Base-by-base conservation (phyloP, 2,329 filamentous ascomycete species). In the Coniochaeta hoffmannii region DNA sequence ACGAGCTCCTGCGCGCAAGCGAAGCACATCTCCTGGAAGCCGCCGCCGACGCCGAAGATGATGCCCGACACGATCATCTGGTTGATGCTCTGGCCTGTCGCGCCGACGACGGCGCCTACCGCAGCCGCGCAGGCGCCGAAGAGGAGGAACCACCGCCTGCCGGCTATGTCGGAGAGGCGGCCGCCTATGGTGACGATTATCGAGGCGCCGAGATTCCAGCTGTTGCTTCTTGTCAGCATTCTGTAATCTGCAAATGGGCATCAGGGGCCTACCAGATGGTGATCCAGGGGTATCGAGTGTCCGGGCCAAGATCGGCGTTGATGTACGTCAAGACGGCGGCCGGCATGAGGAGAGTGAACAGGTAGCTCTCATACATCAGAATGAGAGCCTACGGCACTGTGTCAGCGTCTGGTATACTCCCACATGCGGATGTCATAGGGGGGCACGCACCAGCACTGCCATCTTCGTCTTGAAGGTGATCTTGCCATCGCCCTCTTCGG, bases 11-110 rank as follows among this genome's bases (percentile, higher is more conserved):
- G 60, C 7, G 62, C 60, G 35, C 61, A 63, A 9, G 60, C 69
- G 57, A 70, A 73, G 4, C 66, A 64, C 70, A 72, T 72, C 56
- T 74, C 71, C 31, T 70, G 65, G 56, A 74, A 69, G 1, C 70
- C 70, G 11, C 66, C 68, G 1, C 70, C 70, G 12, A 66, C 62
- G 11, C 71, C 70, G 54, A 74, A 73, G 26, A 73, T 61, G 26
- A 67, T 66, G 19, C 70, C 69, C 31, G 66, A 66, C 4, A 65
- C 65, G 50, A 74, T 73, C 69, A 73, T 72, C 46, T 69, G 67
- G 11, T 65, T 64, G 54, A 74, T 73, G 35, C 56, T 64, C 51
- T 69, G 63, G 10, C 67, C 69, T 0, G 69, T 73, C 0, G 70
- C 70, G 8, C 70, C 69, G 5, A 74, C 63, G 26, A 73, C 65